Conservation (phyloP, 306 rosid species). For the Lupinus albus region DNA sequence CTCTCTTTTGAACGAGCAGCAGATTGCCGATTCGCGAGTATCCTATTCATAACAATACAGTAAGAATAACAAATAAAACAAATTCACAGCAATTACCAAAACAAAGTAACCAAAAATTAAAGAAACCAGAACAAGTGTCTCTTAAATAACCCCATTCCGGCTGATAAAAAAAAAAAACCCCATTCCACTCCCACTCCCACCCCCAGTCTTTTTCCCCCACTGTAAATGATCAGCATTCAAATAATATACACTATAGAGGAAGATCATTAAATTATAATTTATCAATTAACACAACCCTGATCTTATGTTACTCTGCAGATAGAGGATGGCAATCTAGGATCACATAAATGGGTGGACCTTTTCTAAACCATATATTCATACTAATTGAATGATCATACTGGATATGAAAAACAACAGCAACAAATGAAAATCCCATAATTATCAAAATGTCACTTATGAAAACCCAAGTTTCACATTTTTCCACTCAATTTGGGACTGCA, state of each 20-base stretch:
- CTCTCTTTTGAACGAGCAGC: slow-evolving; percentile 97
- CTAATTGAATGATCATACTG: background rate
- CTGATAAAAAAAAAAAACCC: too few species aligned
- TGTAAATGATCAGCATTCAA: background rate
- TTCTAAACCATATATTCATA: background rate
- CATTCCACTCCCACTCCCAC: background rate
- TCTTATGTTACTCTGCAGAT: background rate
- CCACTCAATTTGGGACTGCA: background rate
- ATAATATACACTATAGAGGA: slow-evolving; percentile 1
- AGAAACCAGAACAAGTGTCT: slow-evolving; percentile 10
- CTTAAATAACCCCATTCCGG: slow-evolving; percentile 8
- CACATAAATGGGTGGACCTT: slow-evolving; percentile 2
- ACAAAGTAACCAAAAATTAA: slow-evolving; percentile 3
- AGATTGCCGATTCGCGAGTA: slow-evolving; percentile 90
- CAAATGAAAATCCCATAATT: background rate
- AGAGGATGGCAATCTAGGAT: slow-evolving; percentile 1
- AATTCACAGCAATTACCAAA: slow-evolving; percentile 1
- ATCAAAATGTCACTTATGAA: background rate
- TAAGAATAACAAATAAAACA: slow-evolving; percentile 35
- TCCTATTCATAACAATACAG: slow-evolving; percentile 51
- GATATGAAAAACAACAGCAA: background rate
- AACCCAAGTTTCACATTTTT: background rate
- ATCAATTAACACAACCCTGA: slow-evolving; percentile 17
- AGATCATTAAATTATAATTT: slow-evolving; percentile 14
- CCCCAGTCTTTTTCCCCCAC: background rate